A percentile compares a stretch with the other conserved stretches of the same genome.
Conservation (phyloP, 83 land plant species). For the Picea engelmannii region DNA sequence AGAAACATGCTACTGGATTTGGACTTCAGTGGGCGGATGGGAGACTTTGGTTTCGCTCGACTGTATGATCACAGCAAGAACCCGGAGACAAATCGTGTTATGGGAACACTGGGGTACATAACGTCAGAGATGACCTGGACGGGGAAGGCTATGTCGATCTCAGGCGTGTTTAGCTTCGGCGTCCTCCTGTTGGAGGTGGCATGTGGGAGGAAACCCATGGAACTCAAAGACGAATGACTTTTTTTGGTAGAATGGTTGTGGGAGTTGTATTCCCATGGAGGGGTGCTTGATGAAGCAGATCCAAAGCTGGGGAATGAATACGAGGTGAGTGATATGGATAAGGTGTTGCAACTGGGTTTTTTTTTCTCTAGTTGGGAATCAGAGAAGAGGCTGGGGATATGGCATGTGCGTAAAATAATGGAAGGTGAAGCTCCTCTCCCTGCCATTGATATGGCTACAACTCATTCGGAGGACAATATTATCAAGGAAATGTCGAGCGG, state of each 20-base stretch:
- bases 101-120: conserved; percentile 13
- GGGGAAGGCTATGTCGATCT: conserved; percentile 24
- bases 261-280: conserved; percentile 9
- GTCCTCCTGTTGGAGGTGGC: conserved; percentile 24
- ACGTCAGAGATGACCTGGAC: conserved; percentile 16
- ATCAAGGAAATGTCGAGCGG: too few species aligned
- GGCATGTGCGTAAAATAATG: not conserved
- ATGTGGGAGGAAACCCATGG: conserved; percentile 16
- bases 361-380: conserved; percentile 4
- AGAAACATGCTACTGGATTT: conserved; percentile 18
- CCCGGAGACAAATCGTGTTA: conserved; percentile 2
- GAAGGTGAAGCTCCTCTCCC: conserved; percentile 1
- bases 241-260: conserved; percentile 33
- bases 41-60: conserved; percentile 25
- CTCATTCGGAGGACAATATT: too few species aligned
- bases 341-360: conserved; percentile 19
- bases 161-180: conserved; percentile 38
- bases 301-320: conserved; percentile 9
- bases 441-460: not conserved
- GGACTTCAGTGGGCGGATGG: conserved; percentile 32
- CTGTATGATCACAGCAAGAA: conserved; percentile 17
- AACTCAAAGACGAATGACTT: conserved; percentile 5
- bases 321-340: conserved; percentile 16
- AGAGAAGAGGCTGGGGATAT: not conserved
- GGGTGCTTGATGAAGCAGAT: conserved; percentile 27